Evolutionary conservation across 108 stramenopile genomes (phyloP), one percentile per base, ranked within the genome.

Genomic region (Pelagomonas calceolata): DNA sequence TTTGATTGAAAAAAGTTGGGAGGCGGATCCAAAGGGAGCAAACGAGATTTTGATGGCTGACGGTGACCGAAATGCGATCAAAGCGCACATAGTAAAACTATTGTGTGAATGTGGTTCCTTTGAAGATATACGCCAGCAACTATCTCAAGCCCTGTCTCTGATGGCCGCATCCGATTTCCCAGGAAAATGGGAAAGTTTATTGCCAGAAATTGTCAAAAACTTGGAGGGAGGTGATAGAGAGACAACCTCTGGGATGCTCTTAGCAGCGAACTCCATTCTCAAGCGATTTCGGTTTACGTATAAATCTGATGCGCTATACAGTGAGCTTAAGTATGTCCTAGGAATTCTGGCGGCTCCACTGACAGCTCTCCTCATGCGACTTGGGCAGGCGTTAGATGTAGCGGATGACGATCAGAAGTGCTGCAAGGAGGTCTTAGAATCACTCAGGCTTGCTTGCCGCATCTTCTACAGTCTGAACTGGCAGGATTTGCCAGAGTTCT

Each of bases 401-500:
- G 70, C 74, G 32, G 37, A 31, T 34, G 30, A 66, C 34, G 72
- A 74, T 33, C 4, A 74, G 81, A 46, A 81, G 81, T 65, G 69
- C 46, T 34, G 66, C 29, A 44, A 29, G 4, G n/a, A 36, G 34
- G 36, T 83, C 26, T 77, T 99, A 39, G 86, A 89, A 44, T 67
- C 91, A 17, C 70, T 98, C 69, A 84, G 96, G 30, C 84, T 87
- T 21, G 84, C 92, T 63, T 84, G 80, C 75, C 85, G 98, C 26
- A 95, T 99, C 32, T 96, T 90, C 73, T 97, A 78, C 84, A 90
- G 88, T 36, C 81, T 99, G n/a, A 96, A 95, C 79, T 98, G 87
- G 83, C 93, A 95, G 78, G 97, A 98, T 79, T 78, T 99, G 65
- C 98, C 98, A 9, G 98, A 95, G 76, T 97, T 82, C 76, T 98